phyloP scores from a whole-genome alignment of 2,329 filamentous ascomycete genomes.

The Sporothrix dimorphospora region DNA sequence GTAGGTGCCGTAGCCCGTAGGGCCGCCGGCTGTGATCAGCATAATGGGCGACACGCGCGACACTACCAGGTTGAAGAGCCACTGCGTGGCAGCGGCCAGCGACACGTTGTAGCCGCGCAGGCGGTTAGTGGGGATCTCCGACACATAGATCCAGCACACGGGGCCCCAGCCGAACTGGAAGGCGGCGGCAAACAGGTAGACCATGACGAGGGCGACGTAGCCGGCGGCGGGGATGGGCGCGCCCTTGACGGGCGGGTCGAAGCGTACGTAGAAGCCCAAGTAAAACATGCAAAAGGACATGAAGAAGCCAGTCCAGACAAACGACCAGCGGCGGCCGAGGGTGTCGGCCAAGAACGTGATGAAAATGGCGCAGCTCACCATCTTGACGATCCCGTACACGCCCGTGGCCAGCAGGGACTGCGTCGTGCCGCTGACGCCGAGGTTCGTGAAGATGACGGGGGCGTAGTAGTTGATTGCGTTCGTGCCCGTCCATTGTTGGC shows the following conservation, averaged over 20 bases:
- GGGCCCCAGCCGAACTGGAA: slow-evolving; percentile 67
- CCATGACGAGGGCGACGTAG: slow-evolving; percentile 60
- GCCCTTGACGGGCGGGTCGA: slow-evolving; percentile 41
- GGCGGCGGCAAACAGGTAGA: slow-evolving; percentile 65
- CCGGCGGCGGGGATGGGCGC: slow-evolving; percentile 52
- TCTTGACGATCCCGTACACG: slow-evolving; percentile 65
- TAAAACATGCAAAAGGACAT: slow-evolving; percentile 57
- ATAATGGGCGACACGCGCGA: slow-evolving; percentile 63
- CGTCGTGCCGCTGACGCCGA: slow-evolving; percentile 48
- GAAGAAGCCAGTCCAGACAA: slow-evolving; percentile 56
- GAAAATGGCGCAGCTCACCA: slow-evolving; percentile 59
- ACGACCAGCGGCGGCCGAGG: slow-evolving; percentile 56
- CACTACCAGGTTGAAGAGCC: slow-evolving; percentile 68
- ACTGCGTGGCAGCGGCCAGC: slow-evolving; percentile 64
- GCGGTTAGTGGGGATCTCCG: slow-evolving; percentile 64
- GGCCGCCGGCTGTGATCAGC: slow-evolving; percentile 48
- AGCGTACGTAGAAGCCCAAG: slow-evolving; percentile 63
- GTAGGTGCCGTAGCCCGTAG: slow-evolving; percentile 50
- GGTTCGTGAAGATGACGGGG: slow-evolving; percentile 40
- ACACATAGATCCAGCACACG: slow-evolving; percentile 63
- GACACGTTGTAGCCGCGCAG: slow-evolving; percentile 63
- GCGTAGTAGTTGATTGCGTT: slow-evolving; percentile 40
- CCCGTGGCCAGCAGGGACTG: slow-evolving; percentile 63
- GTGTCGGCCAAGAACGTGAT: slow-evolving; percentile 62
- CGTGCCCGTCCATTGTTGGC: slow-evolving; percentile 55